Base-by-base conservation (phyloP, 441 rosid genomes). In the Eutrema salsugineum region DNA sequence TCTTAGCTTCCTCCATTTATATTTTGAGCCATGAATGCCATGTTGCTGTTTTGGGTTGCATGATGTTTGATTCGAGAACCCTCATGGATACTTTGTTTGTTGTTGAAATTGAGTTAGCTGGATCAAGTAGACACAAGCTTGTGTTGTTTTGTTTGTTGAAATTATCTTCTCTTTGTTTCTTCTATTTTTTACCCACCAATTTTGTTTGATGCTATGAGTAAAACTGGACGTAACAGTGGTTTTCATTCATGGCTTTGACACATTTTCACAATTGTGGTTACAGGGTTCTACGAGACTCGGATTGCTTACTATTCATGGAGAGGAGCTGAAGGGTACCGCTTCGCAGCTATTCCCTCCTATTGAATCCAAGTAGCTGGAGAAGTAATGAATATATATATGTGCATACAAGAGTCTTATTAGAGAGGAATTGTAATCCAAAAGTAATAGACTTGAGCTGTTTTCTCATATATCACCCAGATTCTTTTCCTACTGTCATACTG, bases 231-330 rank as follows among this genome's bases (percentile, higher is more conserved):
- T 17, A 24, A 51, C 22, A 22, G 19, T 50, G 49, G 33, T 40
- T 11, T 47, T 22, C 36, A 28, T 38, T 22, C 36, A 28, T 47
- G 54, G 61, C 20, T 15, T 30, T 73, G 54, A 57, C 46, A 30
- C 57, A 17, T 55, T 39, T 39, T 70, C 16, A 17, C 14, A 27
- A 47, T 72, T 71, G 24, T 58, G 66, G 39, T 1, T 78, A 70
- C 85, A 93, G 96, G 98, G 2, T 93, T 91, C 63, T 91, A 93
- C 27, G 97, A 93, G 80, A 91, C 90, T 16, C 86, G 96, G 32
- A 81, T 91, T 47, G 98, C 98, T 63, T 93, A 93, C 79, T 93
- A 93, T 48, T 83, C 94, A 15, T 93, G 95, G 95, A 86, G 93
- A 77, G 98, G 97, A 19, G 88, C 81, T 11, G 81, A 82, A 53